Base-by-base conservation (phyloP, 108 stramenopile genomes). In the Fragilariopsis cylindrus region DNA sequence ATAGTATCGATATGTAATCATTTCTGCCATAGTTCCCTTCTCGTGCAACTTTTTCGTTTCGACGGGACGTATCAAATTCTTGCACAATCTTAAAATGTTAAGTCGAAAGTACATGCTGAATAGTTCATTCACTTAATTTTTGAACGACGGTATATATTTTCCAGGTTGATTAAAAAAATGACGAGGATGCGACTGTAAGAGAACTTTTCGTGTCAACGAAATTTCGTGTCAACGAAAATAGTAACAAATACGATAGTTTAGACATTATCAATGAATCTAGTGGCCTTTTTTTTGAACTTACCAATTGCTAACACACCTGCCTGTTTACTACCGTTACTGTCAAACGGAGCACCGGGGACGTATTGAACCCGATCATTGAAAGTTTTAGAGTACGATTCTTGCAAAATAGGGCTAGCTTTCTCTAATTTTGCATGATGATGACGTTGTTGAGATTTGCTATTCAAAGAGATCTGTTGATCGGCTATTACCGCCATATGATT, bases 81-180 rank as follows among this genome's bases (percentile, higher is more conserved):
- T 95, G 72, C 97, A 97, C 55, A 98, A 73, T 48, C 96, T 78
- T 16, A 98, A 81, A 9, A 93, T 96, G 63, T 98, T 98, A 55
- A 98, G 89, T 55, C 81, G 80, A 78, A 97, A 97, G 82, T 97
- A 98, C 82, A 95, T 91, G 66, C 87, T 89, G 81, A 98, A 96
- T 18, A 97, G 87, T 62, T 93, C 91, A 65, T 93, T 93, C 41
- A 96, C 30, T 30, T 30, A 30, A 30, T 30, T 30, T 30, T 30
- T 30, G 30, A 30, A 30, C 30, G 30, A 30, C 30, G 30, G 30
- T 30, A 30, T 30, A 30, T 30, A 30, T 30, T 30, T 30, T 30
- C 30, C 30, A 30, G 30, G 30, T 30, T 30, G 30, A 30, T 30
- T 30, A 30, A 30, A 30, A 30, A 30, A 30, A 30, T 30, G 30